Percentiles rank a stretch among this genome's conserved stretches.
These are phyloP conservation scores for Rhizopogon vesiculosus DNA, from an alignment of 768 basidiomycete species.

Conservation along the genomic window DNA sequence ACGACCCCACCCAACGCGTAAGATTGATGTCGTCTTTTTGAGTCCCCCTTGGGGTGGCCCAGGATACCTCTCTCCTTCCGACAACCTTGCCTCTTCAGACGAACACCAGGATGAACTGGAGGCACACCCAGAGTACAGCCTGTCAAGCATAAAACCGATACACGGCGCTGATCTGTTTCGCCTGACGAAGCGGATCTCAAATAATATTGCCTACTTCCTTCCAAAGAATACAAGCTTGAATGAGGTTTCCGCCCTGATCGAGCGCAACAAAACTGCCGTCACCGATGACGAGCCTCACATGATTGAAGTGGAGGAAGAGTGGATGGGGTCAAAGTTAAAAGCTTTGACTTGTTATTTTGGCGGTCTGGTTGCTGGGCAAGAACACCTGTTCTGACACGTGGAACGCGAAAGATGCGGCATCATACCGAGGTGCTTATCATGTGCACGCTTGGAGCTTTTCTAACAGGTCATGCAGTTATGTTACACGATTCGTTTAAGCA, in stretches of 20 bases:
- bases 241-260: slow-evolving; percentile 51
- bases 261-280: not conserved
- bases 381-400: slow-evolving; percentile 43
- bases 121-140: slow-evolving; percentile 54
- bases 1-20: slow-evolving; percentile 31
- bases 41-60: slow-evolving; percentile 98
- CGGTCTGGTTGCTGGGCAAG: slow-evolving; percentile 69
- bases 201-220: slow-evolving; percentile 85
- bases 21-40: slow-evolving; percentile 87
- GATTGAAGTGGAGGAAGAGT: slow-evolving; percentile 93
- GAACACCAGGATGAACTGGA: slow-evolving; percentile 6
- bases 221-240: slow-evolving; percentile 76
- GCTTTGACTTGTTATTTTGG: slow-evolving; percentile 95
- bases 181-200: slow-evolving; percentile 65
- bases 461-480: too few species aligned
- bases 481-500: too few species aligned
- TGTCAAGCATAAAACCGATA: slow-evolving; percentile 72
- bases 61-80: slow-evolving; percentile 48
- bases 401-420: not conserved
- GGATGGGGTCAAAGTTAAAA: slow-evolving; percentile 92
- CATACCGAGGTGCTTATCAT: too few species aligned
- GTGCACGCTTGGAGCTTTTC: too few species aligned
- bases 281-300: slow-evolving; percentile 35
- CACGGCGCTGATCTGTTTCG: slow-evolving; percentile 80
- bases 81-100: slow-evolving; percentile 3